Evolutionary conservation across 1,284 basidiomycete genomes (phyloP).

Genomic region (Ganoderma resinaceum): DNA sequence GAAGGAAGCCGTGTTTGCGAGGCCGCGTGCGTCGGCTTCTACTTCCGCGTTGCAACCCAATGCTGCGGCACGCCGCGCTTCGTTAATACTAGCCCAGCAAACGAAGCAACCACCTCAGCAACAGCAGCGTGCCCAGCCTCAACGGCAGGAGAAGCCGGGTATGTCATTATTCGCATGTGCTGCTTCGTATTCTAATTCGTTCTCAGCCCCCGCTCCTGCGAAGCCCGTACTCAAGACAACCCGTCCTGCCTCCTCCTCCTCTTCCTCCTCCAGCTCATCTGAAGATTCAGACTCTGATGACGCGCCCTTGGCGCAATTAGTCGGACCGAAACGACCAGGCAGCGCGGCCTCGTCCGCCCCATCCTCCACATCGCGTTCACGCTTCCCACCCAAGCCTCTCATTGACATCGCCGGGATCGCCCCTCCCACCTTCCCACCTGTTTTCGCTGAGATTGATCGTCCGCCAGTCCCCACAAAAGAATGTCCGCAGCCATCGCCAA

Average conservation of each 20-base stretch:
- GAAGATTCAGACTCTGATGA: constrained; percentile 43
- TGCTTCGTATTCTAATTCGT: background rate
- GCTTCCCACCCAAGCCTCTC: constrained; percentile 51
- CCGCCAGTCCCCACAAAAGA: constrained; percentile 31
- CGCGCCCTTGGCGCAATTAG: constrained; percentile 49
- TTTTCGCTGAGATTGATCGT: constrained; percentile 20
- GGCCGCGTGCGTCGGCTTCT: constrained; percentile 42
- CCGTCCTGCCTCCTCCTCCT: constrained; percentile 24
- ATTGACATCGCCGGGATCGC: constrained; percentile 52
- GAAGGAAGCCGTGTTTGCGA: constrained; percentile 29
- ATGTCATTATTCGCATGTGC: background rate
- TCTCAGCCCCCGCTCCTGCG: constrained; percentile 8
- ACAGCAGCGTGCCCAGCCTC: constrained; percentile 14
- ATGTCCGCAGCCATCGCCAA: constrained; percentile 18
- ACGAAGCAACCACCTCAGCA: constrained; percentile 5
- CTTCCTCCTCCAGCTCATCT: constrained; percentile 23
- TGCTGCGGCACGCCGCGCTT: constrained; percentile 46
- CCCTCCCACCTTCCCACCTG: constrained; percentile 25
- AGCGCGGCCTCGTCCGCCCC: constrained; percentile 51
- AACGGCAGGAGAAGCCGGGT: constrained; percentile 23
- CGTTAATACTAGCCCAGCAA: constrained; percentile 36
- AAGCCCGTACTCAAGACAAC: constrained; percentile 16
- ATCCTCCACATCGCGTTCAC: constrained; percentile 37
- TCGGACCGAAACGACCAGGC: constrained; percentile 51
- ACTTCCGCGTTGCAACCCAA: constrained; percentile 50